phyloP scores from a whole-genome alignment of 2,329 filamentous ascomycete genomes.

The Pseudogymnoascus sp. region DNA sequence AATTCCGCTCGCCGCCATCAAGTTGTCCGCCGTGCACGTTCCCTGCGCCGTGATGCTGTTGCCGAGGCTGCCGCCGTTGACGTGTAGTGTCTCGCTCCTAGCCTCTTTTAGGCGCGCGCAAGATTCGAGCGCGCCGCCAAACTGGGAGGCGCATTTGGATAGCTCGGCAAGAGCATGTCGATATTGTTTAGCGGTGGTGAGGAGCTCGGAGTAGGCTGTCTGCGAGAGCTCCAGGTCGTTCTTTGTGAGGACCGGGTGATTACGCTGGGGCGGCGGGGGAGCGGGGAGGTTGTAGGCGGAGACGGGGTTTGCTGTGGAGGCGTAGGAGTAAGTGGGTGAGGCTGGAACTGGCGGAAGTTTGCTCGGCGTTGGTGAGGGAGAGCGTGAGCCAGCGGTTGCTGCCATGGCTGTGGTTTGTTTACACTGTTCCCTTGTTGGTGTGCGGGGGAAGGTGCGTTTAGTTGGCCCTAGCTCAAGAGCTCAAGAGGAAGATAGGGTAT shows the following conservation, averaged over 20 bases:
- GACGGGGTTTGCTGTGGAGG: slow-evolving; percentile 52
- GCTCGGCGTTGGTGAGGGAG: slow-evolving; percentile 45
- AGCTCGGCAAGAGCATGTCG: slow-evolving; percentile 52
- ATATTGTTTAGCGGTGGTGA: slow-evolving; percentile 55
- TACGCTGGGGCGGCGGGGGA: slow-evolving; percentile 47
- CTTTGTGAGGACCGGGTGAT: slow-evolving; percentile 52
- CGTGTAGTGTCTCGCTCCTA: slow-evolving; percentile 47
- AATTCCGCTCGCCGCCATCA: slow-evolving; percentile 54
- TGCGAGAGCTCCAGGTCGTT: slow-evolving; percentile 56
- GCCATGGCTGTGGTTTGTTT: slow-evolving; percentile 13
- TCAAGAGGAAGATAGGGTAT: neutral
- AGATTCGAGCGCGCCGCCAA: slow-evolving; percentile 56
- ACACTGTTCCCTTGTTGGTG: slow-evolving; percentile 7
- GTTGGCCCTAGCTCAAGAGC: neutral
- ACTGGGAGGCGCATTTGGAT: slow-evolving; percentile 52
- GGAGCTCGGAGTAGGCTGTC: slow-evolving; percentile 52
- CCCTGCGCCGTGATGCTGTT: slow-evolving; percentile 40
- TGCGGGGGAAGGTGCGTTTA: neutral
- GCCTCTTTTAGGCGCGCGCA: slow-evolving; percentile 63
- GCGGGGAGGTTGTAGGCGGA: slow-evolving; percentile 51
- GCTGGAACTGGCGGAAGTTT: slow-evolving; percentile 51
- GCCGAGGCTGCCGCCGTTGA: slow-evolving; percentile 19
- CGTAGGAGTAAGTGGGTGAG: slow-evolving; percentile 56
- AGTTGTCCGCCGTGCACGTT: slow-evolving; percentile 53
- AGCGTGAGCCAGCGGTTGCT: slow-evolving; percentile 17